Base-by-base conservation (phyloP, 148 eudicot genomes). In the Cornus controversa region DNA sequence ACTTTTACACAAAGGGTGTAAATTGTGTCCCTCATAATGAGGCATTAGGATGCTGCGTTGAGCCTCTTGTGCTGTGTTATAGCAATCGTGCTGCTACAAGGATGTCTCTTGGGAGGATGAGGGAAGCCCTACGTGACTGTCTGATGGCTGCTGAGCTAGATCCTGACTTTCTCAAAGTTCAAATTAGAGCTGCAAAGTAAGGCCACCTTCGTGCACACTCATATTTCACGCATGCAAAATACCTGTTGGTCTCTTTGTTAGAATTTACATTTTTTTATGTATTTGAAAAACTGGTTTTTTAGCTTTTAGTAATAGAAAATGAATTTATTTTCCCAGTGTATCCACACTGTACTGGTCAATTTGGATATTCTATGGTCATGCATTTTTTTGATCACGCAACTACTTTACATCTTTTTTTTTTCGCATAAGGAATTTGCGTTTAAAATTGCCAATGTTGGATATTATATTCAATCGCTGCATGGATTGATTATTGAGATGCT, bases 31-130 rank as follows among this genome's bases (percentile, higher is more conserved):
- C 85, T 66, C 78, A 74, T 45, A 74, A 67, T 8, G 76, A 79
- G 67, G 69, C 79, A 67, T 71, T 85, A 63, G 87, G 64, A 75
- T 84, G 53, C 65, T 81, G 83, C 73, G 67, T 77, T 69, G 82
- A 82, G 76, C 92, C 96, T 80, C 90, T 93, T 81, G 89, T 93
- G 77, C 87, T 92, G 62, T 95, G 99, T 81, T 95, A 95, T 84
- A 93, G 94, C 86, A 95, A 95, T 73, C 99, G 99, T 54, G 99
- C 97, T 78, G 97, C 97, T 64, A 88, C 94, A 34, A 85, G 92
- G 66, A 90, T 93, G 97, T 88, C 89, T 80, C 87, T 86, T 80
- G 93, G 93, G 73, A 89, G 90, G 87, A 81, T 95, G 81, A 86
- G 99, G 78, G 99, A 93, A 87, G 97, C 94, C 72, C 62, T 95